A percentile compares a stretch with the other conserved stretches of the same genome.
Evolutionary conservation across 2,329 filamentous ascomycete genomes (phyloP).

Genomic region (Stemphylium beticola): DNA sequence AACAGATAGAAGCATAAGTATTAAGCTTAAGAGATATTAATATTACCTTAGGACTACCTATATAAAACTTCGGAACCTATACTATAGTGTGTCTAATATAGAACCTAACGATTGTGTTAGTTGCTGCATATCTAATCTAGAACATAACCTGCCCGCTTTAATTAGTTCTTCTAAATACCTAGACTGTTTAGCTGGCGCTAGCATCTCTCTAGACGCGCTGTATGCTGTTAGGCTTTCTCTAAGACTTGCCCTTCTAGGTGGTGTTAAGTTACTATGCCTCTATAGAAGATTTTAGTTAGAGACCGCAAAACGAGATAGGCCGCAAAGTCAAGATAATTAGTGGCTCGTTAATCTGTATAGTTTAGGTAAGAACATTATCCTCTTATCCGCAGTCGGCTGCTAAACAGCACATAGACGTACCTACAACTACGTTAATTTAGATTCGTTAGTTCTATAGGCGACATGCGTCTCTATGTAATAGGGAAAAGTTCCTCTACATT

Average conservation of each 20-base stretch:
- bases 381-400: not conserved
- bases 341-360: conserved; percentile 17
- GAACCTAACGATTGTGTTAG: conserved; percentile 8
- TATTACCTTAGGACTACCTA: conserved; percentile 16
- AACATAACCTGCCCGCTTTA: conserved; percentile 17
- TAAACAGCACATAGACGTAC: conserved; percentile 7
- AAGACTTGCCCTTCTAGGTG: conserved; percentile 5
- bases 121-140: conserved; percentile 13
- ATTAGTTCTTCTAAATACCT: conserved; percentile 3
- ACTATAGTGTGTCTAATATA: conserved; percentile 7
- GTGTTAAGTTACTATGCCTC: conserved; percentile 12
- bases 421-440: not conserved
- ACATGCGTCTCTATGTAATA: conserved; percentile 7
- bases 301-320: conserved; percentile 1
- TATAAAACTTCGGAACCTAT: conserved; percentile 9
- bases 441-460: conserved; percentile 12
- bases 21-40: conserved; percentile 1
- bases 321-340: conserved; percentile 4
- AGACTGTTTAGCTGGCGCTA: not conserved
- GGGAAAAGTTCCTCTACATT: conserved; percentile 21
- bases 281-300: conserved; percentile 16
- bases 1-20: not conserved
- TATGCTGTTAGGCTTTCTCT: conserved; percentile 8
- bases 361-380: conserved; percentile 7
- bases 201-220: not conserved